These are phyloP conservation scores for Metschnikowia chrysomelidarum DNA, from an alignment of 805 yeast genomes.

Conservation along the genomic window DNA sequence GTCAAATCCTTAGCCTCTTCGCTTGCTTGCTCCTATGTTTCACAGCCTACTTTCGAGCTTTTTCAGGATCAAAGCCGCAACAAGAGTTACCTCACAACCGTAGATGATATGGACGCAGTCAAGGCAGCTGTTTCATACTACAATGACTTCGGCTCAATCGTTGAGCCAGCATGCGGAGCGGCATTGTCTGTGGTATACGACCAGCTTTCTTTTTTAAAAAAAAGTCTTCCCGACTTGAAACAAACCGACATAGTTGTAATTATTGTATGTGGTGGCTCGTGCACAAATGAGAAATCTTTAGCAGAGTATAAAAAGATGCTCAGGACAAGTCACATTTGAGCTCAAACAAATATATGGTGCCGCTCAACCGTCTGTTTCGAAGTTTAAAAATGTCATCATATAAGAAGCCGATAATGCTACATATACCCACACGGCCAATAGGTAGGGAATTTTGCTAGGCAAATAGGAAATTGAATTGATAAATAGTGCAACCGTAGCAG, in stretches of 20 bases:
- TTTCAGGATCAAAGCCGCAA: conserved; percentile 14
- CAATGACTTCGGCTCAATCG: conserved; percentile 47
- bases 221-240: conserved; percentile 26
- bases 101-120: conserved; percentile 55
- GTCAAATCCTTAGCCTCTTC: conserved; percentile 60
- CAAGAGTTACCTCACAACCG: conserved; percentile 24
- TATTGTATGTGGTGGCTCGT: conserved; percentile 54
- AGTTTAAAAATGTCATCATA: no score
- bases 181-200: conserved; percentile 54
- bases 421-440: no score
- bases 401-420: no score
- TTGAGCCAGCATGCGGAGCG: conserved; percentile 77
- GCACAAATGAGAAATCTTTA: conserved; percentile 18
- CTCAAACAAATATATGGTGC: neutral
- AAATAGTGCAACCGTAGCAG: neutral
- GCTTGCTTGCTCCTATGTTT: conserved; percentile 59
- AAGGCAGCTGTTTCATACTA: conserved; percentile 51
- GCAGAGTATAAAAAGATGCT: conserved; percentile 15
- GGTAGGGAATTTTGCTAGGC: no score
- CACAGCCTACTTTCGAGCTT: conserved; percentile 45
- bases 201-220: conserved; percentile 26
- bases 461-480: neutral
- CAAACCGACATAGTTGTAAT: conserved; percentile 47
- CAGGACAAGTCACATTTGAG: conserved; percentile 8
- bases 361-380: no score